Evolutionary conservation across 345 rosid species (phyloP), one percentile per base, ranked within the genome.

Genomic region (Camelina sativa): DNA sequence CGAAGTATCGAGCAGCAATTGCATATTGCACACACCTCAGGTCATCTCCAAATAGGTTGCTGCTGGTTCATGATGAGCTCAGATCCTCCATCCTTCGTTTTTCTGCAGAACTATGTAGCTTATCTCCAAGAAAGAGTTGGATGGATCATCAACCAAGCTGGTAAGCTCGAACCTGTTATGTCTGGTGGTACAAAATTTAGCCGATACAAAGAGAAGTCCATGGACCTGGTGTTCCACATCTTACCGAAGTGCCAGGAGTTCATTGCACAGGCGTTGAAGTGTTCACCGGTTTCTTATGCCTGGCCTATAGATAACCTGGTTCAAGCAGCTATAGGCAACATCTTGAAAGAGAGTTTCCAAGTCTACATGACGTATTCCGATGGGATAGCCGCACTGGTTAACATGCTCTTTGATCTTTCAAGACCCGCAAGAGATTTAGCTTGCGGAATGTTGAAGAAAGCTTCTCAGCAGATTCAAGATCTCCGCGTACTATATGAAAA

Each of bases 281-380:
- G 91, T 75, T 86, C 84, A 56, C 85, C 85, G 2, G 38, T 52
- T 13, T 10, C 66, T 17, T 16, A 72, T 72, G 66, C 63, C 11
- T 65, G 62, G 43, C 65, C 61, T 69, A 48, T 50, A 20, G 68
- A 83, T 55, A 81, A 81, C 55, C 76, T 88, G 43, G 89, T 83
- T 64, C 89, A 82, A 58, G 91, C 87, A 25, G 89, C 91, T 51
- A 82, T 85, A 67, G 74, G 80, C 57, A 87, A 84, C 76, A 88
- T 85, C 81, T 80, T 92, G 83, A 92, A 86, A 76, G 97, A 92
- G 73, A 92, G 96, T 84, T 92, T 92, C 82, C 92, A 86, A 80
- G 93, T 92, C 13, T 87, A 87, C 82, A 58, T 16, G 22, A 82
- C 86, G 3, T 85, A 81, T 35, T 56, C 80, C 7, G 91, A 88